These are phyloP conservation scores for Mycena maculata DNA, from an alignment of 768 basidiomycete genomes.

Conservation along the genomic window DNA sequence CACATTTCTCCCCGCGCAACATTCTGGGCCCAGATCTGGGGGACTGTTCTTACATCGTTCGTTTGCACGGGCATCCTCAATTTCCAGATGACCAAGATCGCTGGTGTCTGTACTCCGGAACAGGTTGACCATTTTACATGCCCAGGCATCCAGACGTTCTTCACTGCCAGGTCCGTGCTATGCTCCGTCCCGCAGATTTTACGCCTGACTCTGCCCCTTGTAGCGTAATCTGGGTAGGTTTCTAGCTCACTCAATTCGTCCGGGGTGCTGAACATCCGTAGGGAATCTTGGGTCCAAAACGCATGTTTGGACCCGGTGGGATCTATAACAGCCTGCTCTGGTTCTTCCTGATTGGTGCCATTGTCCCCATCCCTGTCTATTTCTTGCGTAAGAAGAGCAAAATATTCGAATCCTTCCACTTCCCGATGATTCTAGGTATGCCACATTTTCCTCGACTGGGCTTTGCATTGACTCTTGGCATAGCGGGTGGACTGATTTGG, in stretches of 20 bases:
- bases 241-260: too few species aligned
- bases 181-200: too few species aligned
- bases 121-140: conserved; percentile 49
- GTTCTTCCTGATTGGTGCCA: conserved; percentile 49
- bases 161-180: conserved; percentile 49
- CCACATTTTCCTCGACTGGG: too few species aligned
- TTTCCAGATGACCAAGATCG: conserved; percentile 44
- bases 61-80: conserved; percentile 42
- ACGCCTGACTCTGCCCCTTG: not conserved
- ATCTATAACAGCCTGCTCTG: conserved; percentile 40
- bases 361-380: conserved; percentile 48
- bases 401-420: too few species aligned
- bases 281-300: conserved; percentile 44
- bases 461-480: too few species aligned
- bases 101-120: conserved; percentile 46
- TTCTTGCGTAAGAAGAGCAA: conserved; percentile 43
- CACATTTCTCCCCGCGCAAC: conserved; percentile 42
- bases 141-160: conserved; percentile 50
- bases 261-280: too few species aligned
- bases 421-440: too few species aligned
- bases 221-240: conserved; percentile 26
- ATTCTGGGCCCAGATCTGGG: conserved; percentile 48
- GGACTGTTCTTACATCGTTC: conserved; percentile 48
- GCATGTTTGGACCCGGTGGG: conserved; percentile 47
- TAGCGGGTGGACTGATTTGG: too few species aligned